Evolutionary conservation across 2,329 filamentous ascomycete species (phyloP).

Genomic region (Epichloe sibirici): DNA sequence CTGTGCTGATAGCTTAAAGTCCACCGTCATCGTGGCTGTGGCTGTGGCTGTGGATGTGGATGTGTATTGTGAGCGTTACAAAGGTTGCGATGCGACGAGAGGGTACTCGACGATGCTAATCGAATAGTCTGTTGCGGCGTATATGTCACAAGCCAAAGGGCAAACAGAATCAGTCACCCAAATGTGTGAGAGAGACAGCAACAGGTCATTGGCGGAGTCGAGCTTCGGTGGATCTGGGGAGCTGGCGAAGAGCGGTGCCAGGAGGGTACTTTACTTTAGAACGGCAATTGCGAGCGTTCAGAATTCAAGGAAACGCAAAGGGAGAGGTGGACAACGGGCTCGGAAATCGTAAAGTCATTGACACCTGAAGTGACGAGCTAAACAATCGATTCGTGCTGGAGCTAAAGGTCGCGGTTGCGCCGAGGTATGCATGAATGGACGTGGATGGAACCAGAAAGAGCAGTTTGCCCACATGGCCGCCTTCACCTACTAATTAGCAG

Average conservation of each 20-base stretch:
- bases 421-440: conserved; percentile 7
- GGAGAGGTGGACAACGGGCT: neutral
- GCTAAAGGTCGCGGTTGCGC: neutral
- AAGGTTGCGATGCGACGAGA: neutral
- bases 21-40: conserved; percentile 48
- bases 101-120: neutral
- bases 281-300: neutral
- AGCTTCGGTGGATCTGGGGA: conserved; percentile 6
- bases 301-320: neutral
- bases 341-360: neutral
- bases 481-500: too few species aligned
- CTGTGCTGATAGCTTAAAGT: conserved; percentile 88
- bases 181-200: neutral
- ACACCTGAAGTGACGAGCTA: too few species aligned
- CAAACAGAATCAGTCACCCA: neutral
- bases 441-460: conserved; percentile 20
- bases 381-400: neutral
- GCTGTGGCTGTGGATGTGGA: conserved; percentile 1
- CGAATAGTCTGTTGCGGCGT: neutral
- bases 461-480: too few species aligned
- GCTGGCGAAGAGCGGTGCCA: neutral
- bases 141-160: neutral
- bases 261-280: too few species aligned
- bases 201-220: conserved; percentile 1
- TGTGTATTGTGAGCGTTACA: neutral